Conservation (phyloP, 164 flowering plant species). For the Tetrastigma voinierianum region DNA sequence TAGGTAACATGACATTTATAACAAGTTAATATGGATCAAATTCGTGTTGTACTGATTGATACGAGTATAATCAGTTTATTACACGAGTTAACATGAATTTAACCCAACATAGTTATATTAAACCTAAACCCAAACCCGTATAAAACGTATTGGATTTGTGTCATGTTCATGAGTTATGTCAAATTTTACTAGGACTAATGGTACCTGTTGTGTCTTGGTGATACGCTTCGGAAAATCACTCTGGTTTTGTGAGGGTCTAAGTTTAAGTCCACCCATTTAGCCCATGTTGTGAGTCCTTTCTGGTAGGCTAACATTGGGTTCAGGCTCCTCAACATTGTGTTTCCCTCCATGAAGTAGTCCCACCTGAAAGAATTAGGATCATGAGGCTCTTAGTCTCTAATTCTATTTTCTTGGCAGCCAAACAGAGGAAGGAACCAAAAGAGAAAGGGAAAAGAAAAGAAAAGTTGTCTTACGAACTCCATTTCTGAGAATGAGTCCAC, state of each 20-base stretch:
- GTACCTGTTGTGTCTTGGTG: slow-evolving; percentile 83
- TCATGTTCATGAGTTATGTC: too few species aligned
- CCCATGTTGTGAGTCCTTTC: slow-evolving; percentile 81
- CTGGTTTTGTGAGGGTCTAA: slow-evolving; percentile 55
- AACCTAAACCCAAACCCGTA: too few species aligned
- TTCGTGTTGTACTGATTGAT: too few species aligned
- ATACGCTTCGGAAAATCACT: slow-evolving; percentile 78
- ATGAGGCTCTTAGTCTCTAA: too few species aligned
- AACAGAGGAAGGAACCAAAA: background rate
- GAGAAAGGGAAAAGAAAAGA: background rate
- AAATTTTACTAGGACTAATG: too few species aligned
- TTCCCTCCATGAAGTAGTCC: slow-evolving; percentile 76
- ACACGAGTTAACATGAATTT: too few species aligned
- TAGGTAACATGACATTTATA: too few species aligned
- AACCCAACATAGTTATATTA: too few species aligned
- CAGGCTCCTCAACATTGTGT: slow-evolving; percentile 36
- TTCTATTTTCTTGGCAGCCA: background rate
- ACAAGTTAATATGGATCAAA: too few species aligned
- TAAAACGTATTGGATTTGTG: too few species aligned
- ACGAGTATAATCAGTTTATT: too few species aligned
- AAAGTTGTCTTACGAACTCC: slow-evolving; percentile 53
- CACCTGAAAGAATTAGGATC: slow-evolving; percentile 49
- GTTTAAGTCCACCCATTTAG: slow-evolving; percentile 79
- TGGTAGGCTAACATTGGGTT: slow-evolving; percentile 84
- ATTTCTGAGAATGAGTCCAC: slow-evolving; percentile 77